Base-by-base conservation (phyloP, 768 basidiomycete species). In the Lentinula sp. region DNA sequence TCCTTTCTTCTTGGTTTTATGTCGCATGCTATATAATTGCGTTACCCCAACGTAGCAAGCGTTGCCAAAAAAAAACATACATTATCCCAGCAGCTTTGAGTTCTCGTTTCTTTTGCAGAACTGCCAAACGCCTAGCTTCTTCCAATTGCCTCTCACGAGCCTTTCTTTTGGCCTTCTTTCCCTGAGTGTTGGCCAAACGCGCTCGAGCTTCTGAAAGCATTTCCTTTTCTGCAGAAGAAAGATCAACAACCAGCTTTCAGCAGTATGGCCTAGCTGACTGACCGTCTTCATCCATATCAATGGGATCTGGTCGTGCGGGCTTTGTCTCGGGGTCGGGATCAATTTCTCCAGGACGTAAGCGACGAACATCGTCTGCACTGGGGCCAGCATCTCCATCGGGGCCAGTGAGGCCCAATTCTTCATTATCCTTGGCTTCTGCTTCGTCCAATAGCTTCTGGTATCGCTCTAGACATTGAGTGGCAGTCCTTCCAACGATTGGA, bases 251-350 rank as follows among this genome's bases (percentile, higher is more conserved):
- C 63, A 61, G 52, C 65, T 35, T 23, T 64, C 33, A 60, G 3
- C n/a, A 23, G 50, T 42, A 2, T 5, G 37, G 16, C 37, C 54
- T 4, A 56, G 36, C 20, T 48, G 32, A 55, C 12, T 39, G 64
- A 90, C 93, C 95, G 70, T 98, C 97, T 76, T 99, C 97, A 71
- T 99, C 97, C 97, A 99, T 99, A 76, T 99, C 97, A 66, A 98
- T 98, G 6, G 97, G 97, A 77, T 99, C 97, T 5, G 97, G 97
- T 32, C 97, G 85, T 10, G 97, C 97, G 52, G 97, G 94, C 70
- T 98, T 95, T 9, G 95, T 97, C 75, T 99, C 97, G 13, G 97
- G 97, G 76, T 99, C 95, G 6, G 96, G 95, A 73, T 99, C 97
- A 62, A 99, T 96, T 76, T 98, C 97, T 48, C 97, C 97, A 7